Evolutionary conservation across 352 stramenopile genomes (phyloP).

Genomic region (Phytophthora multivora): DNA sequence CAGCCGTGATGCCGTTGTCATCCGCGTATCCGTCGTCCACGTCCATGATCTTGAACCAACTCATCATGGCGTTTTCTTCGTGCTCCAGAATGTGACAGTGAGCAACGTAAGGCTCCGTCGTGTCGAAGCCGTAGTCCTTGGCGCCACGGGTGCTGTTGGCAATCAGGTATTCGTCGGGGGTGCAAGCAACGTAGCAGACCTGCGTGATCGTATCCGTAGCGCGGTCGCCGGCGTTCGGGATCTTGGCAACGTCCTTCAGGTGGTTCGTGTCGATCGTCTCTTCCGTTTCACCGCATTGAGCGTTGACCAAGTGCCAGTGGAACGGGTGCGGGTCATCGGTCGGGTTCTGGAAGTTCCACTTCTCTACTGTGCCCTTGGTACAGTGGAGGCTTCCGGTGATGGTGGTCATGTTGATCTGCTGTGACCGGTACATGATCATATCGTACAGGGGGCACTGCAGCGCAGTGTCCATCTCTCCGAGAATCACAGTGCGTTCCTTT

Average conservation of each 20-base stretch:
- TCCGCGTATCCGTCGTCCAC: slow-evolving; percentile 48
- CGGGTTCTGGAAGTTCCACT: slow-evolving; percentile 83
- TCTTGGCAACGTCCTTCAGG: slow-evolving; percentile 75
- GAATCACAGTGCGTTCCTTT: slow-evolving; percentile 58
- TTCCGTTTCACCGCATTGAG: slow-evolving; percentile 67
- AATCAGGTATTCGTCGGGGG: slow-evolving; percentile 63
- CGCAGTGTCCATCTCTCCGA: slow-evolving; percentile 58
- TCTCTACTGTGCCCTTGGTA: slow-evolving; percentile 77
- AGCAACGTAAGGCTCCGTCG: slow-evolving; percentile 65
- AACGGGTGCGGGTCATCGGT: slow-evolving; percentile 80
- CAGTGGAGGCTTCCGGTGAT: slow-evolving; percentile 53
- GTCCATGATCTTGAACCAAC: slow-evolving; percentile 60
- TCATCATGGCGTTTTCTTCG: slow-evolving; percentile 80
- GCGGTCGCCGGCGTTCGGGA: slow-evolving; percentile 60
- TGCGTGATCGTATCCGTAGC: slow-evolving; percentile 49
- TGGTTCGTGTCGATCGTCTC: slow-evolving; percentile 68
- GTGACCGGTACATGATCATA: slow-evolving; percentile 41
- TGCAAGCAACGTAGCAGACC: slow-evolving; percentile 77
- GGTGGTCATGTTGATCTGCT: slow-evolving; percentile 59
- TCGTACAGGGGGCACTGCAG: slow-evolving; percentile 38
- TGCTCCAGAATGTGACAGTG: slow-evolving; percentile 82
- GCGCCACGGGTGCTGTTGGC: slow-evolving; percentile 48
- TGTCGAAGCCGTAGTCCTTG: slow-evolving; percentile 70
- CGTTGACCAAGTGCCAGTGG: slow-evolving; percentile 83
- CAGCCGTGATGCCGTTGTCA: slow-evolving; percentile 40